Base-by-base conservation (phyloP, 1,284 basidiomycete species). In the Fomes fomentarius region DNA sequence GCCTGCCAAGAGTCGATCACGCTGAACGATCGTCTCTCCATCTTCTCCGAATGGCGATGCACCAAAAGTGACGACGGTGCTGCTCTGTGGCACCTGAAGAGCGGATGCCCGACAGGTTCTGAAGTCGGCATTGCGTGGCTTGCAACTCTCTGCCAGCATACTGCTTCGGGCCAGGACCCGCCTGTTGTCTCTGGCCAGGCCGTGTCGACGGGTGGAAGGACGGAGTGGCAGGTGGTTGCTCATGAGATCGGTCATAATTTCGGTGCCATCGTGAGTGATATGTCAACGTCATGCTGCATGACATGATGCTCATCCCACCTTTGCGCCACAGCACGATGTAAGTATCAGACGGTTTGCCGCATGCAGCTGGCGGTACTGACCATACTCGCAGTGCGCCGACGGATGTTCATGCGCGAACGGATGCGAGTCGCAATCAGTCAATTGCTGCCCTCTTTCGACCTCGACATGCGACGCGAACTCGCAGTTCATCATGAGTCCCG, bases 71-170 rank as follows among this genome's bases (percentile, higher is more conserved):
- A 76, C 34, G 91, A 93, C 67, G 81, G 83, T 31, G 83, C 82
- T 15, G 94, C 93, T 1, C 77, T 97, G 25, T 96, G 93, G 91
- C 93, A 95, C 74, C 76, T 97, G 14, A 89, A 96, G 87, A 94
- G 89, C 60, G 89, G 89, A 17, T 94, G 93, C 71, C 84, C 89
- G 14, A 89, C 89, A 5, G 91, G 90, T 37, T 82, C 84, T 10
- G 93, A 95, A 74, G 91, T 95, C 47, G 93, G 93, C 31, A 93
- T 96, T 50, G 94, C 94, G 4, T 96, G 93, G 94, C 80, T 94
- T 1, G 89, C 82, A n/a, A 91, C 90, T 24, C 68, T 94, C 66
- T 91, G 89, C 68, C 82, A 85, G 63, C 78, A 82, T 50, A 71
- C 69, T 0, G 70, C 86, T 2, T 71, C 76, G 15, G 78, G 78